Conservation (phyloP, 371 early-diverging fungal species). For the Cladochytrium tenue region DNA sequence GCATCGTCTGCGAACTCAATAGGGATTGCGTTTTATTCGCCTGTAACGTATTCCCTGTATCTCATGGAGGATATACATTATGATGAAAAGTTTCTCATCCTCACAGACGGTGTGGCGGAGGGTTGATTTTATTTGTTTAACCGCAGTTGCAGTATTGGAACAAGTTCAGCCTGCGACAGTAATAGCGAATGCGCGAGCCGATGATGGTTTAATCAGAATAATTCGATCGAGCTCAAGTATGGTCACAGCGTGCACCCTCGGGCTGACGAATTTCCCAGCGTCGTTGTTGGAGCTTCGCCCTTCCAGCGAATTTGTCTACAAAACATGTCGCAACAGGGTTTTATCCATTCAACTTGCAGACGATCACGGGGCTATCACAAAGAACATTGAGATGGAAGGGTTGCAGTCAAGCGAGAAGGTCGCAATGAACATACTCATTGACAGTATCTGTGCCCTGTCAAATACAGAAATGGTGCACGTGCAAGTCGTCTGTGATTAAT, state of each 20-base stretch:
- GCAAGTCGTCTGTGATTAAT: constrained; percentile 5
- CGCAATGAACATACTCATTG: constrained; percentile 52
- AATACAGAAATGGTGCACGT: constrained; percentile 46
- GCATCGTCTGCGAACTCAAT: not conserved
- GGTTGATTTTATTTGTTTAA: not conserved
- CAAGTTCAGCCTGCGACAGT: not conserved
- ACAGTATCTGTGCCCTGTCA: constrained; percentile 56
- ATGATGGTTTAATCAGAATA: no score
- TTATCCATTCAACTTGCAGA: constrained; percentile 35
- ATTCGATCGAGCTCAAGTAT: not conserved
- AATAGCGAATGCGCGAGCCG: not conserved
- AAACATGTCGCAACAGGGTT: constrained; percentile 48
- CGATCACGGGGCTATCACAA: no score
- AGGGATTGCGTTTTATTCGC: not conserved
- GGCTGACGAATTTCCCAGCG: not conserved
- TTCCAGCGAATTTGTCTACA: constrained; percentile 55
- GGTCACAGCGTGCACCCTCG: not conserved
- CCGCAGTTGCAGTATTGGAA: not conserved
- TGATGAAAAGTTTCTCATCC: not conserved
- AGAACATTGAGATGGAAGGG: constrained; percentile 6
- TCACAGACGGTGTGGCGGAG: not conserved
- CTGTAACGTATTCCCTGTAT: not conserved
- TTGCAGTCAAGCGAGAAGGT: constrained; percentile 23
- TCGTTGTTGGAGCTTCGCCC: constrained; percentile 41
- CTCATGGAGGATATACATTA: not conserved